These are phyloP conservation scores for Boletus vermiculosoides DNA, from an alignment of 768 basidiomycete species.

Conservation along the genomic window DNA sequence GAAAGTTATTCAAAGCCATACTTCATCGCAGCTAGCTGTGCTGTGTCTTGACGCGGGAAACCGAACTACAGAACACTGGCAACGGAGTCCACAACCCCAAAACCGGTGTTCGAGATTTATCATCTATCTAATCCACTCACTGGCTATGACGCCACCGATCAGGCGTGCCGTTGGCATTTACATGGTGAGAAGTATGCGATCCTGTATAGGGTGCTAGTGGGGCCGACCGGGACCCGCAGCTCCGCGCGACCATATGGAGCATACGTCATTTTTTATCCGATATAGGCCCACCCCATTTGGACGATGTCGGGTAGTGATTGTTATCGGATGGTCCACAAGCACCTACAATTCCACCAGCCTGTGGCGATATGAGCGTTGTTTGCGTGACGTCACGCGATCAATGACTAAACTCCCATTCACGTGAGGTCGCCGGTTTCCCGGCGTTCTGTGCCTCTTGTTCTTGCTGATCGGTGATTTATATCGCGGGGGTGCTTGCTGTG, in stretches of 20 bases:
- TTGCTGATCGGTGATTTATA: constrained; percentile 15
- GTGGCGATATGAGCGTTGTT: neutral
- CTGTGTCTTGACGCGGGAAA: neutral
- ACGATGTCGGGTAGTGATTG: neutral
- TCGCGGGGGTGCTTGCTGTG: neutral
- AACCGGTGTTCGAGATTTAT: neutral
- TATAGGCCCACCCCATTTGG: too few relatives aligned
- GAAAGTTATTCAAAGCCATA: neutral
- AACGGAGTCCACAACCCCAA: neutral
- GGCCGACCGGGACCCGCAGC: too few relatives aligned
- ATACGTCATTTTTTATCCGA: neutral
- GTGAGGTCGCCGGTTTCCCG: neutral
- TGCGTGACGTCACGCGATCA: constrained; percentile 27
- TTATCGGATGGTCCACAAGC: neutral
- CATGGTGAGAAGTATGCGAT: neutral
- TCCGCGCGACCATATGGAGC: neutral
- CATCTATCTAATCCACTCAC: neutral
- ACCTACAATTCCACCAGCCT: neutral
- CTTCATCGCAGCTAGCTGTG: neutral
- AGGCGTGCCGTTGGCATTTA: neutral
- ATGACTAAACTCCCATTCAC: constrained; percentile 2
- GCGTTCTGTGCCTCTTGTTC: neutral
- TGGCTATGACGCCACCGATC: neutral
- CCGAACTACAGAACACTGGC: neutral
- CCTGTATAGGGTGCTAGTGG: neutral